phyloP scores from a whole-genome alignment of 805 yeast species.

The Ogataea corticis region DNA sequence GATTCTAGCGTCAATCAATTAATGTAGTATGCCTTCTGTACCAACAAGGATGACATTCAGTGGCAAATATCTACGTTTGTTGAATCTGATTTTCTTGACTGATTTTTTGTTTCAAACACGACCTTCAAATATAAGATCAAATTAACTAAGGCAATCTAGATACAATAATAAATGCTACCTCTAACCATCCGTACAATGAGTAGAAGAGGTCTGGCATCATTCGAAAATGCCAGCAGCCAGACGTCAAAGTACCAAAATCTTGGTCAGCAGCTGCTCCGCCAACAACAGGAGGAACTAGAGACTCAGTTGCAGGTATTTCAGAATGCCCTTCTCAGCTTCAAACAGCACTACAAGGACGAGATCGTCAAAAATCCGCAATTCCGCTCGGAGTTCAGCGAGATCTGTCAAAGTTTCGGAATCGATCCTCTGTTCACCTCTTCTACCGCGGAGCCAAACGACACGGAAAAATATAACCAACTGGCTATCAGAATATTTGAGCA shows the following conservation, averaged over 20 bases:
- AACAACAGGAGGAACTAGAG: constrained; percentile 60
- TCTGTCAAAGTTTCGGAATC: constrained; percentile 79
- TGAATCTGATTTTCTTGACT: constrained; percentile 1
- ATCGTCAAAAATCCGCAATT: constrained; percentile 64
- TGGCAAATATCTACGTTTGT: constrained; percentile 11
- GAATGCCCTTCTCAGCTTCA: constrained; percentile 72
- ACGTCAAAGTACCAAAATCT: constrained; percentile 46
- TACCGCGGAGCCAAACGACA: constrained; percentile 34
- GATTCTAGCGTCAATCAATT: background rate
- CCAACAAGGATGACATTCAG: constrained; percentile 3
- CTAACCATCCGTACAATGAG: constrained; percentile 17
- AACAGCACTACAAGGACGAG: constrained; percentile 67
- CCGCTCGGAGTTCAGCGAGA: constrained; percentile 67
- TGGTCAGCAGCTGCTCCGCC: constrained; percentile 50
- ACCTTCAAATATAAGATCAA: too few species aligned
- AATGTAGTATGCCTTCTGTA: background rate
- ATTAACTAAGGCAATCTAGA: too few species aligned
- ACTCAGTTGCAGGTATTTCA: constrained; percentile 79
- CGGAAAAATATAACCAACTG: constrained; percentile 65
- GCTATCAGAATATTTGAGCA: constrained; percentile 75
- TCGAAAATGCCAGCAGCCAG: constrained; percentile 22
- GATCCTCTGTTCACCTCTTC: constrained; percentile 63
- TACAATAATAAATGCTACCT: too few species aligned
- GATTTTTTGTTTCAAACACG: background rate
- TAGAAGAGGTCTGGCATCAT: constrained; percentile 32